Evolutionary conservation across 139 green algal species (phyloP), one percentile per base, ranked within the genome.

Genomic region (Coelastrella sp.): DNA sequence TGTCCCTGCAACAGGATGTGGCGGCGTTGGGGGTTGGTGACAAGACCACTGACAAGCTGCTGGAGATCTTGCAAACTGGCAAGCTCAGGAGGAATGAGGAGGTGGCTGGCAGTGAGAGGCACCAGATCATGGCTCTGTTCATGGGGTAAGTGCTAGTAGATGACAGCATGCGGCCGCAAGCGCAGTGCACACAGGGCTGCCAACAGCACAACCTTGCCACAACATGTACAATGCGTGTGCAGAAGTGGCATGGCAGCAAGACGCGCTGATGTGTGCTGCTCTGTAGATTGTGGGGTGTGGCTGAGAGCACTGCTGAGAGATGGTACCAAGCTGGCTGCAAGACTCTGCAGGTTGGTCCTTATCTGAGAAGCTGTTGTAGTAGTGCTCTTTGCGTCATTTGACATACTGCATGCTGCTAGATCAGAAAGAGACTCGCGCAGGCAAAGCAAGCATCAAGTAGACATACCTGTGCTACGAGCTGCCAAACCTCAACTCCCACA

Each of bases 1-100:
- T 80, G 73, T 27, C 73, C 10, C 27, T 8, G 56, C 7, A 60
- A 56, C 83, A 89, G 49, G 85, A 94, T 66, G 68, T 93, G 58
- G 56, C 82, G 25, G 35, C n/a, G 6, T 82, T 94, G 14, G 25
- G 78, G 0, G 73, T 94, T 57, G 92, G 92, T 12, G 82, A 24
- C 9, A 90, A 92, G 24, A 93, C 87, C 3, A 87, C 72, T 35
- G 60, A 87, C 17, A 94, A 93, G 73, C 15, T 94, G 6, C 22
- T 89, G 6, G 89, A 93, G 87, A 89, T 94, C 6, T 76, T 94
- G 80, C 81, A 85, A 65, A 93, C 90, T 19, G 92, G 92, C 35
- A 24, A 56, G 22, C 68, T 88, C 35, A 59, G 63, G 68, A 79
- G 85, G 65, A 94, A 93, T 65, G 82, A 89, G 9, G 82, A 74